Evolutionary conservation across 352 stramenopile genomes (phyloP).

Genomic region (Globisporangium ultimum): DNA sequence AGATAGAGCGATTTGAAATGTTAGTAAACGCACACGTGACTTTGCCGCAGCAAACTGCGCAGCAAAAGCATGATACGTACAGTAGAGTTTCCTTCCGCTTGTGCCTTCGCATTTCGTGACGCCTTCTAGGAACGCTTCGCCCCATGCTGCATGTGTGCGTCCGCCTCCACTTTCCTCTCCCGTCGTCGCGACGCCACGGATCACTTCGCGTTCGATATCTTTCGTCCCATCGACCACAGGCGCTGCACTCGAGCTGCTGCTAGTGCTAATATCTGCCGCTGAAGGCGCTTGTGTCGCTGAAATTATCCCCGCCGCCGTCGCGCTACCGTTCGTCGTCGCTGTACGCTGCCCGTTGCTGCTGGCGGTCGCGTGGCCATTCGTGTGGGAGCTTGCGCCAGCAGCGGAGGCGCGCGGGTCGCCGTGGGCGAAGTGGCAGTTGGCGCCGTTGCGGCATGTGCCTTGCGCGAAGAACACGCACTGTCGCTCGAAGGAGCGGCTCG

Average conservation of each 20-base stretch:
- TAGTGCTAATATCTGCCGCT: not conserved
- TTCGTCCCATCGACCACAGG: not conserved
- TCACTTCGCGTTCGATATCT: not conserved
- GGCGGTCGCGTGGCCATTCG: not conserved
- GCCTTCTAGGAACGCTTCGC: conserved; percentile 31
- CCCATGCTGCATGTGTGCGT: conserved; percentile 19
- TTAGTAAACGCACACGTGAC: no score
- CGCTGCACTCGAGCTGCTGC: not conserved
- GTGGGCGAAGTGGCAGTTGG: conserved; percentile 65
- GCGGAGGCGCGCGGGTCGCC: not conserved
- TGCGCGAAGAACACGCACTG: conserved; percentile 72
- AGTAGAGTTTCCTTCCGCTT: conserved; percentile 45
- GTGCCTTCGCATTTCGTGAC: conserved; percentile 48
- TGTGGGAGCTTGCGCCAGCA: not conserved
- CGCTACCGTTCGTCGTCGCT: not conserved
- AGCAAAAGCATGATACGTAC: conserved; percentile 17
- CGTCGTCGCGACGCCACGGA: not conserved
- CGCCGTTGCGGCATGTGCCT: conserved; percentile 69
- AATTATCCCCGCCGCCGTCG: not conserved
- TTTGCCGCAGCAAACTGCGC: not conserved
- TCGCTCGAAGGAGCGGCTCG: conserved; percentile 11
- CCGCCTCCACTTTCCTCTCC: not conserved
- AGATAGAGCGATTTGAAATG: not conserved
- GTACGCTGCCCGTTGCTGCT: not conserved
- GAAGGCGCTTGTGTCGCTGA: not conserved